Base-by-base conservation (phyloP, 148 eudicot species). In the Polygonum aviculare region DNA sequence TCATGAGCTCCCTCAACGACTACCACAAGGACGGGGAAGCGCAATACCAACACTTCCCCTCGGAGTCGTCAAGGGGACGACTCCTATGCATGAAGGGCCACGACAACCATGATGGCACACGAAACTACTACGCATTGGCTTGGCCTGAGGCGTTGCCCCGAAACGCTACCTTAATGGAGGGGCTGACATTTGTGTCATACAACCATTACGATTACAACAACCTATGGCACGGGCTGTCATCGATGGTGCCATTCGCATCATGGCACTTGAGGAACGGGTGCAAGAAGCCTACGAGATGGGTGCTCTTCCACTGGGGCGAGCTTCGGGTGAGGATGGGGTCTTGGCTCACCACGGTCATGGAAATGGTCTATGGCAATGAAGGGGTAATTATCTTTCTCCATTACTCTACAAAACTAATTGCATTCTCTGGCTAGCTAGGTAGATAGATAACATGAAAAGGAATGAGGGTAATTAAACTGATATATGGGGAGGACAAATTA, bases 1-100 rank as follows among this genome's bases (percentile, higher is more conserved):
- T 92, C 94, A 92, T 92, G 97, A 92, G 97, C 78, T 83, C 94
- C 71, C 39, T 84, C 80, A 75, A 83, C 50, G 95, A 92, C 80
- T 88, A 77, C 22, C 91, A 80, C 3, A 86, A 76, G 69, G 84
- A 85, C 75, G 97, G 91, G 12, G 90, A 86, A 40, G 95, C 85
- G n/a, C 87, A 86, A 70, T 85, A 82, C 82, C 95, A 88, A 48
- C 72, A 84, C 31, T 90, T 83, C 75, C 97, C 95, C 7, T 90
- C 97, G 14, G 75, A 80, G 36, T 51, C 84, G 1, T 92, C 97
- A 12, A 76, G 83, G 44, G 88, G 86, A 1, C 74, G 93, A 49
- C 16, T 92, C 1, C 73, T 92, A 14, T 92, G 95, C 85, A 69
- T 92, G 0, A 90, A 89, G 74, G 97, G 95, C 5, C 78, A 26